Evolutionary conservation across 306 rosid genomes (phyloP).

Genomic region (Dicorynia guianensis): DNA sequence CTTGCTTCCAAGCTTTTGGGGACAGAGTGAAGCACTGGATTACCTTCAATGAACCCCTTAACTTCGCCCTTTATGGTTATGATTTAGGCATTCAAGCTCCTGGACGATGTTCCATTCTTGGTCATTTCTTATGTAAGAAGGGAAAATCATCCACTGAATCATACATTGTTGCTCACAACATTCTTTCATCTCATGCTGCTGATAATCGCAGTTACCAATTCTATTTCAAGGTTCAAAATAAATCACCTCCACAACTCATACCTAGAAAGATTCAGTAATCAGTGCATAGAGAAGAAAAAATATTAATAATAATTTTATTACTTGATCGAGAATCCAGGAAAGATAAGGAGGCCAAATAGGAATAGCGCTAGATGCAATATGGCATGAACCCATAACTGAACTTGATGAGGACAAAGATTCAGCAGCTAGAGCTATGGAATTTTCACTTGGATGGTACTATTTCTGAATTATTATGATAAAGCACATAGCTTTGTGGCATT

Average conservation of each 20-base stretch:
- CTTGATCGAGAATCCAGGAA: constrained; percentile 55
- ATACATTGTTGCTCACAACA: constrained; percentile 86
- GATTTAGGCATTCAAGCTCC: constrained; percentile 96
- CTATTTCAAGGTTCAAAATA: constrained; percentile 72
- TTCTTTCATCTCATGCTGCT: constrained; percentile 84
- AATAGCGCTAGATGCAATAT: constrained; percentile 75
- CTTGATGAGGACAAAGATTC: constrained; percentile 83
- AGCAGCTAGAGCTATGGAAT: constrained; percentile 82
- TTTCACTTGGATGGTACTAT: constrained; percentile 82
- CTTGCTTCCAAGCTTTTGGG: constrained; percentile 88
- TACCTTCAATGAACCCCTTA: constrained; percentile 96
- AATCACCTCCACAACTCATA: constrained; percentile 7
- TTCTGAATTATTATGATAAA: constrained; percentile 7
- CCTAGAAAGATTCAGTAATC: background rate
- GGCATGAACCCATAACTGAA: constrained; percentile 84
- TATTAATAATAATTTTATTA: background rate
- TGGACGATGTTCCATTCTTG: constrained; percentile 82
- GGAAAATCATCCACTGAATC: constrained; percentile 93
- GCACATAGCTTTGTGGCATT: constrained; percentile 3
- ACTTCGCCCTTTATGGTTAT: constrained; percentile 78
- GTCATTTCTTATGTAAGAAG: constrained; percentile 77
- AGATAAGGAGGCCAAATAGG: constrained; percentile 85
- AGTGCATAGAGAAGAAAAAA: background rate
- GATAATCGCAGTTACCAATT: constrained; percentile 65
- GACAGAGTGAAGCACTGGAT: constrained; percentile 91